Base-by-base conservation (phyloP, 2,329 filamentous ascomycete genomes). In the Moelleriella libera region DNA sequence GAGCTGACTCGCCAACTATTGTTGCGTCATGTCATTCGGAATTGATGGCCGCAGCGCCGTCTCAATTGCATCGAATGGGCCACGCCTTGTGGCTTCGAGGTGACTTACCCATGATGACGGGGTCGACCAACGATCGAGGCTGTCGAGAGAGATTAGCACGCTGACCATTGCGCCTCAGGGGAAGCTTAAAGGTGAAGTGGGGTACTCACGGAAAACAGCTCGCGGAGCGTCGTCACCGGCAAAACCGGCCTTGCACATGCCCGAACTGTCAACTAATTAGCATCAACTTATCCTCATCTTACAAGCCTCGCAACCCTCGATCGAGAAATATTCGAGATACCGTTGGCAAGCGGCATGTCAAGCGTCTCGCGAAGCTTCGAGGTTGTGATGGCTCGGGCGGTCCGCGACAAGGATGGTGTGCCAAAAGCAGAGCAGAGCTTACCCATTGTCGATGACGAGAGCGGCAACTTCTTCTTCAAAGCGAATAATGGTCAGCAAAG, bases 381-480 rank as follows among this genome's bases (percentile, higher is more conserved):
- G 7, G 34, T 7, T 37, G 34, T 12, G 34, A 7, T 37, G 34
- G 41, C 42, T 45, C 50, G 53, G 52, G 59, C 59, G 58, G 63
- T 62, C 59, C 60, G 60, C 63, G 63, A 65, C 60, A 58, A 55
- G 61, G 55, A 52, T 52, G 57, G 58, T 58, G 40, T 31, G 40
- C 34, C 12, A 43, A 31, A 37, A 45, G 45, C 41, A 45, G 45
- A 10, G 40, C 14, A 45, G 63, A 74, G 77, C 89, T 87, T 90
- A 98, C 92, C 92, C 92, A 97, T 98, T 98, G 89, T 98, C 92
- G 78, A 98, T 97, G 75, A 98, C 92, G 87, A 98, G 89, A 74
- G 92, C 92, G 74, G 92, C 92, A 75, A 98, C 92, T 88, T 98
- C 92, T 82, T 98, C 92, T 97, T 69, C 72, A 74, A 55, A 53